phyloP scores from a whole-genome alignment of 2,329 filamentous ascomycete species.

The Pezicula neosporulosa region DNA sequence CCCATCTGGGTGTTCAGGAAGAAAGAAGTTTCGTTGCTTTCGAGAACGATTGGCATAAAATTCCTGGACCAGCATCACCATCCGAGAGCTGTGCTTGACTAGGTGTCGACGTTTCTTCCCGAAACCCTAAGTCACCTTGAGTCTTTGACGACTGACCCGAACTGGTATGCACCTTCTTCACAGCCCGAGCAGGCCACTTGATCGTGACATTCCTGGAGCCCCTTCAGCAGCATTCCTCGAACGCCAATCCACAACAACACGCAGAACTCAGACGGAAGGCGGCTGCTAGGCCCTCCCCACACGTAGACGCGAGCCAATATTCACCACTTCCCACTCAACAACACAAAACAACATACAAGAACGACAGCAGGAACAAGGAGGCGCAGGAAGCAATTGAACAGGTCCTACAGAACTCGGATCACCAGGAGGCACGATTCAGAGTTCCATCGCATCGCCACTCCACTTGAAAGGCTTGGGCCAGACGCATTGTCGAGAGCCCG shows the following conservation, averaged over 20 bases:
- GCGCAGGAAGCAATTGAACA: neutral
- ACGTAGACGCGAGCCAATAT: constrained; percentile 5
- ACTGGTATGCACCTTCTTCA: constrained; percentile 21
- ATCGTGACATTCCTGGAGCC: constrained; percentile 21
- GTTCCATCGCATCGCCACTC: neutral
- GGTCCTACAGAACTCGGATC: neutral
- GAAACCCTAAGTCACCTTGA: constrained; percentile 12
- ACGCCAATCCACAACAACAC: constrained; percentile 9
- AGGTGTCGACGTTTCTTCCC: constrained; percentile 14
- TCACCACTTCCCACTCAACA: too few relatives aligned
- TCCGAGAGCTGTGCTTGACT: constrained; percentile 15
- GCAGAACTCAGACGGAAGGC: constrained; percentile 5
- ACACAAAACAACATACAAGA: neutral
- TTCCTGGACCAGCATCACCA: constrained; percentile 13
- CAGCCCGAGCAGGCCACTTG: constrained; percentile 2
- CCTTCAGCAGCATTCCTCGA: constrained; percentile 18
- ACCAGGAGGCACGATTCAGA: neutral
- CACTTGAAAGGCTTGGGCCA: neutral
- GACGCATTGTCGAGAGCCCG: constrained; percentile 1
- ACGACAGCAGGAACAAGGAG: neutral
- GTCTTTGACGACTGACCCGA: constrained; percentile 8
- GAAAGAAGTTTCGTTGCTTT: neutral
- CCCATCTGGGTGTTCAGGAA: neutral
- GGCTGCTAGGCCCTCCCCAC: constrained; percentile 2
- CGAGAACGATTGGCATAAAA: constrained; percentile 14